Percentiles rank a stretch among this genome's conserved stretches.
phyloP scores from a whole-genome alignment of 257 asterid species.

The Anisodus acutangulus region DNA sequence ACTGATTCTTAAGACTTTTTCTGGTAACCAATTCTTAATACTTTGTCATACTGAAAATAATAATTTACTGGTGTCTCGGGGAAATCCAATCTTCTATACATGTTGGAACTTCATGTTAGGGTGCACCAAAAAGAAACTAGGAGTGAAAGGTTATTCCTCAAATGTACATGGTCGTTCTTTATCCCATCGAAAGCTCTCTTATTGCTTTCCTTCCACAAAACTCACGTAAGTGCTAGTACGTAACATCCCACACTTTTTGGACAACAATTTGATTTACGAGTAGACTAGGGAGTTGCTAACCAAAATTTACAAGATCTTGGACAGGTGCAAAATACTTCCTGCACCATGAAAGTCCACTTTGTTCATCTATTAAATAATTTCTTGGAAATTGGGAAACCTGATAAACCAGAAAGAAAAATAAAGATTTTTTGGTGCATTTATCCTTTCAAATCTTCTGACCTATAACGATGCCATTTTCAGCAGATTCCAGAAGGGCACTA shows the following conservation, averaged over 20 bases:
- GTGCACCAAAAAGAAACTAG: not conserved
- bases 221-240: constrained; percentile 4
- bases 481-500: constrained; percentile 67
- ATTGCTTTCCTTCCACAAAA: not conserved
- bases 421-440: not conserved
- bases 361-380: constrained; percentile 4
- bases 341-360: constrained; percentile 25
- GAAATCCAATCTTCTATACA: not conserved
- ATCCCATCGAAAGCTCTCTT: not conserved
- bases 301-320: not conserved
- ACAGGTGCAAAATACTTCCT: not conserved
- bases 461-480: constrained; percentile 58
- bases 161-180: not conserved
- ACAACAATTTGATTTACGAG: not conserved
- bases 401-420: not conserved
- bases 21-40: too few relatives aligned
- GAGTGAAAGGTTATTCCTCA: not conserved
- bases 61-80: too few relatives aligned
- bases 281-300: constrained; percentile 16
- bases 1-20: too few relatives aligned
- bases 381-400: not conserved
- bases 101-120: not conserved
- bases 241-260: not conserved
- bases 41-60: too few relatives aligned
- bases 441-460: constrained; percentile 50